phyloP scores from a whole-genome alignment of 2,329 filamentous ascomycete genomes.

The Fusarium sp. region DNA sequence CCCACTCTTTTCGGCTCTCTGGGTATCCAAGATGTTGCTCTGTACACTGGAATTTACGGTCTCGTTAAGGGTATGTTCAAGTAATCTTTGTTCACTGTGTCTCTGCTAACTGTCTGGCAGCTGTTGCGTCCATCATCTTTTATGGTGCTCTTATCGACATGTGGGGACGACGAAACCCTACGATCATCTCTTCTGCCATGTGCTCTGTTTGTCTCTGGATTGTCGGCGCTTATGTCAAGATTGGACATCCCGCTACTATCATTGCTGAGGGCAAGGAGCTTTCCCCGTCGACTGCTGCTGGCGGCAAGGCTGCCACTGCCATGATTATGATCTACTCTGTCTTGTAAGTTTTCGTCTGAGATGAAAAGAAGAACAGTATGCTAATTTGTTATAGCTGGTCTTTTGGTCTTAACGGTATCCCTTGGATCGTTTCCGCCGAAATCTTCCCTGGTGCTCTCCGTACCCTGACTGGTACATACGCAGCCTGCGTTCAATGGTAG shows the following conservation, averaged over 20 bases:
- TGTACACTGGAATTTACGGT: constrained; percentile 65
- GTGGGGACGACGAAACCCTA: constrained; percentile 55
- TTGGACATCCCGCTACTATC: constrained; percentile 60
- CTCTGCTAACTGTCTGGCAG: constrained; percentile 31
- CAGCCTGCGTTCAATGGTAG: constrained; percentile 56
- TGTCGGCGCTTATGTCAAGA: constrained; percentile 65
- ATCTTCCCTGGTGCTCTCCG: constrained; percentile 59
- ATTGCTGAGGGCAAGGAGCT: constrained; percentile 57
- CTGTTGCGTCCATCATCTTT: constrained; percentile 56
- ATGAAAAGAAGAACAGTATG: accelerated
- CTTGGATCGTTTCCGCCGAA: constrained; percentile 60
- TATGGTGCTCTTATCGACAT: constrained; percentile 56
- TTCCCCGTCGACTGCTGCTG: constrained; percentile 57
- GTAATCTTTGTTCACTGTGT: accelerated
- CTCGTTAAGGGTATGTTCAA: constrained; percentile 52
- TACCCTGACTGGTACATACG: constrained; percentile 56
- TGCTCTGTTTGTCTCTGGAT: constrained; percentile 64
- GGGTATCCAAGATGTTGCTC: constrained; percentile 58
- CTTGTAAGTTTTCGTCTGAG: constrained; percentile 55
- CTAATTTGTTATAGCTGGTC: constrained; percentile 51
- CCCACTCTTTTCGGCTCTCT: constrained; percentile 57
- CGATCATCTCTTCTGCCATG: constrained; percentile 61
- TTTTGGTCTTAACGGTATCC: constrained; percentile 59
- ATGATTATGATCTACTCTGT: constrained; percentile 67
- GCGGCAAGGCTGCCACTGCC: constrained; percentile 65